Evolutionary conservation across 495 filamentous ascomycete species (phyloP), one percentile per base, ranked within the genome.

Genomic region (Pseudomonodictys pantanalensis): DNA sequence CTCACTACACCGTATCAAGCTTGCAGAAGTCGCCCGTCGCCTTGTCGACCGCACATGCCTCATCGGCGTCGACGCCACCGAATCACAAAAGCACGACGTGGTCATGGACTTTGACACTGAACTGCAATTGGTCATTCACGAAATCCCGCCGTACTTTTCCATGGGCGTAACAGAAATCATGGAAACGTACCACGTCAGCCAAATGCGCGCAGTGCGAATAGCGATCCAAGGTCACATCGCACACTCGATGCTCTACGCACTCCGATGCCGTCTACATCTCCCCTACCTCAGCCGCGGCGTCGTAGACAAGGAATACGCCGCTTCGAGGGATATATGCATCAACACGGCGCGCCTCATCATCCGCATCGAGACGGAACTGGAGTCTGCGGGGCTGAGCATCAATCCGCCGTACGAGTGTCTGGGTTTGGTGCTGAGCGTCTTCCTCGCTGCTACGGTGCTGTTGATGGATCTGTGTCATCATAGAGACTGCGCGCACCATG

Each of bases 381-480:
- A 63, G 51, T 7, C 32, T 51, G 5, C 64, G 64, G 38, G 38
- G 5, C 38, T 41, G 15, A n/a, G 38, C 20, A 18, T 3, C 15
- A 41, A 3, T 41, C 15, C 4, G 4, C 3, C 5, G 1, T 58
- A 72, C 22, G 69, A 60, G 8, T 64, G 70, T 18, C 56, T 72
- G 0, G 72, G 65, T 20, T 66, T 79, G 8, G 71, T 80, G 67
- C 68, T 76, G 41, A 72, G 75, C 33, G 74, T 79, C 0, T 79
- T 79, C 55, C 73, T 79, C 69, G 76, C 79, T 12, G 71, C 69
- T n/a, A 74, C 77, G 3, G 75, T 75, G 6, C 47, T 80, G 2
- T 46, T 81, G 9, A 73, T 78, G 32, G 75, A 79, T 44, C 66
- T 76, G 0, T 80, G 76, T 50, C 73, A 76, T 58, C 78, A 77